phyloP scores from a whole-genome alignment of 352 stramenopile species.

The Phytophthora parvispora region DNA sequence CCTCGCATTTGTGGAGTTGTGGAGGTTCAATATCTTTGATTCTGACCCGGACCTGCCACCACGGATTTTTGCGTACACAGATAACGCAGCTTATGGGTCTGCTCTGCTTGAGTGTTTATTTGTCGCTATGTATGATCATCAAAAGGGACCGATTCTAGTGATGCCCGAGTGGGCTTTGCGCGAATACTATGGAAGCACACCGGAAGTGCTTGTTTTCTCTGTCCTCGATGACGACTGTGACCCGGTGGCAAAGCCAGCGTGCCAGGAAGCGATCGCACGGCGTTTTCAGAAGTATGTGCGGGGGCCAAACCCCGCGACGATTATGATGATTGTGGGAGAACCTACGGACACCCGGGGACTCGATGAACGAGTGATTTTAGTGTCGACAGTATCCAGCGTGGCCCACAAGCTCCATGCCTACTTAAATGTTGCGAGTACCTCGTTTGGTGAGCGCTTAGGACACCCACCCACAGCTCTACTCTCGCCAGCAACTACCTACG shows the following conservation, averaged over 20 bases:
- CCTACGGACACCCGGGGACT: conserved; percentile 23
- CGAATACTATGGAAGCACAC: conserved; percentile 2
- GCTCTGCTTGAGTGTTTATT: conserved; percentile 49
- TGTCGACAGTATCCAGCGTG: conserved; percentile 33
- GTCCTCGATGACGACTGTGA: conserved; percentile 24
- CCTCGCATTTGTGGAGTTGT: conserved; percentile 28
- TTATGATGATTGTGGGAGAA: conserved; percentile 51
- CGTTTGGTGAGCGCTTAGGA: conserved; percentile 47
- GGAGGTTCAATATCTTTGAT: conserved; percentile 40
- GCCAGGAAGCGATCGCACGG: conserved; percentile 6
- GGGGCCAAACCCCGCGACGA: not conserved
- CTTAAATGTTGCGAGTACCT: conserved; percentile 43
- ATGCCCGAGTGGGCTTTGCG: conserved; percentile 25
- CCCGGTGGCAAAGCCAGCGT: conserved; percentile 1
- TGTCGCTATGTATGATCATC: conserved; percentile 17
- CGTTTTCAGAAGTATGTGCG: conserved; percentile 12
- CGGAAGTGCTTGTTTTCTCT: conserved; percentile 59
- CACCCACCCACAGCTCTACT: conserved; percentile 42
- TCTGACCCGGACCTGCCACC: conserved; percentile 14
- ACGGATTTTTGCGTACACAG: conserved; percentile 34
- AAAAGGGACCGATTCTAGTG: conserved; percentile 37
- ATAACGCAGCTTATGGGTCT: not conserved
- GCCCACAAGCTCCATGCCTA: conserved; percentile 25
- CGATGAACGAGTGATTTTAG: conserved; percentile 41
- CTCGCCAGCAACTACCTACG: not conserved